Base-by-base conservation (phyloP, 495 filamentous ascomycete genomes). In the Gamarada debralockiae region DNA sequence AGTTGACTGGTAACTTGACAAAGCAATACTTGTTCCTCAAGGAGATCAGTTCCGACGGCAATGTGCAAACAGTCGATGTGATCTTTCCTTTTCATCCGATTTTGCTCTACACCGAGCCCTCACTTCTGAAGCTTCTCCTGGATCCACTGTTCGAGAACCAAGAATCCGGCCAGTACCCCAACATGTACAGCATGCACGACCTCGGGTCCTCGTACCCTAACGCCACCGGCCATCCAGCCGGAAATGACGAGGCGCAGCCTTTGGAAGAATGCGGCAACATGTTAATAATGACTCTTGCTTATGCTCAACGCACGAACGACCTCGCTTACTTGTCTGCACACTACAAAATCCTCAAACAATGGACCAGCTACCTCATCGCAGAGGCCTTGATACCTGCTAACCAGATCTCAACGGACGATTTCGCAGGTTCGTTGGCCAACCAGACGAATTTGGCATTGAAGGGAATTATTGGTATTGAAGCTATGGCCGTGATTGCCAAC, bases 201-300 rank as follows among this genome's bases (percentile, higher is more conserved):
- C 77, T 97, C 40, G 92, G 92, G n/a, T 15, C 39, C 3, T 85
- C 89, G 52, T 97, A 95, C 69, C 92, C 92, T 1, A 90, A 95
- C 53, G 83, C 89, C n/a, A 92, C 86, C 8, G 92, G 92, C 5
- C 92, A 96, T 65, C 77, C 87, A 0, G 84, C 87, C 36, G 92
- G 58, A 21, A 41, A 40, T 0, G 52, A 60, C 56, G 92, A 97
- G 66, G 83, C 89, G 22, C 93, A 93, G 87, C 92, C 92, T 0
- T 79, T 97, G 15, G 92, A 97, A 64, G 92, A 97, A 63, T 96
- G 92, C 59, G 92, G 92, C 8, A 92, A 97, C 59, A 96, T 97
- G 74, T 74, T 97, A 44, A 93, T 96, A 67, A 93, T 96, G 92
- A 86, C 83, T 0, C 72, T 97, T 44, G 84, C 73, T 0, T 78